Base-by-base conservation (phyloP, 352 stramenopile species). In the Pythium monospermum region DNA sequence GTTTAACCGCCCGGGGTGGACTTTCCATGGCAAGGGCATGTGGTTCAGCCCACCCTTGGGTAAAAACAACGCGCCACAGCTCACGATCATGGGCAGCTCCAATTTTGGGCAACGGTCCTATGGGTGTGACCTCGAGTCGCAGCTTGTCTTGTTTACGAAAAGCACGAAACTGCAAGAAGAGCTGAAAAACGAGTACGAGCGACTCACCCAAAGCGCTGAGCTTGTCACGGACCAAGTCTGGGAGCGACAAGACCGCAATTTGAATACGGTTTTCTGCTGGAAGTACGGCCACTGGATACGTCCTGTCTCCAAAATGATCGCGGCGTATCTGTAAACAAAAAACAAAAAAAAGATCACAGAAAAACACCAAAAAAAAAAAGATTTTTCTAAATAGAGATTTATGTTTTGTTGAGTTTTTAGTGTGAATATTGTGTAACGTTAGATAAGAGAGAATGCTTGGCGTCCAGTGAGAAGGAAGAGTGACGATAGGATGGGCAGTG, bases 21-120 rank as follows among this genome's bases (percentile, higher is more conserved):
- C 81, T 38, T 92, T 92, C 66, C 81, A 92, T 49, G 78, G 73
- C 52, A 92, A 92, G 52, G 81, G 81, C n/a, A 87, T 92, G 72
- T 92, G 81, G 81, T 83, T 71, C 64, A 68, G 66, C 19, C 71
- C 76, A 22, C 59, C 64, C 11, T 7, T 39, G 16, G n/a, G n/a
- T n/a, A n/a, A n/a, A n/a, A 28, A 65, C 6, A 6, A 33, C 11
- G 7, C 60, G 4, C 64, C 72, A 7, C 64, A 73, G 44, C 23
- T 88, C 26, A 88, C 76, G 32, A 66, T 88, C 16, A 68, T 88
- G 4, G 80, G 80, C 2, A 91, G 80, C 64, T 87, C 76, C 52
- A 91, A 91, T 62, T 91, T 91, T 55, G 80, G 80, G 2, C 73
- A 74, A 28, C 80, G 80, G 3, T 91, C 80, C 16, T 88, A 87